These are phyloP conservation scores for Podaxis sp. DNA, from an alignment of 768 basidiomycete genomes.

Conservation along the genomic window DNA sequence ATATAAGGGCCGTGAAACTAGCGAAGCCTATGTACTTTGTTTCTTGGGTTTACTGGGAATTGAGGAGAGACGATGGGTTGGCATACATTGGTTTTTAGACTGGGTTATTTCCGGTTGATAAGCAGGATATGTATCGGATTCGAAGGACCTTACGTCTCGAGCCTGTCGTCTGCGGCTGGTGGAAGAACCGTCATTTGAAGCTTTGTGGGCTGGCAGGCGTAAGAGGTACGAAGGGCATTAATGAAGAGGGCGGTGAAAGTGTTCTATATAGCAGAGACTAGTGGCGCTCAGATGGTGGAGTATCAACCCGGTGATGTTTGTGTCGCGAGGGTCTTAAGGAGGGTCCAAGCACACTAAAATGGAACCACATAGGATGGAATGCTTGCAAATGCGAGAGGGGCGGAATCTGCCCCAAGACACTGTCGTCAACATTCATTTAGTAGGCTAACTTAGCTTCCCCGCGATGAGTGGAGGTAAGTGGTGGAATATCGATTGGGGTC, in stretches of 20 bases:
- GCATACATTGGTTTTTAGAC: conserved; percentile 5
- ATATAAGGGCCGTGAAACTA: conserved; percentile 46
- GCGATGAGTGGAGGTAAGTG: too few relatives aligned
- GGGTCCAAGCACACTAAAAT: not conserved
- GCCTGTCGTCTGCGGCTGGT: not conserved
- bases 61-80: not conserved
- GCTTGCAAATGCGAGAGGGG: not conserved
- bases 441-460: not conserved
- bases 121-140: not conserved
- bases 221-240: not conserved
- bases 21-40: conserved; percentile 47
- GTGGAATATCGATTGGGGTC: not conserved
- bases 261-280: not conserved
- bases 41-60: not conserved
- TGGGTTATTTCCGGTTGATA: not conserved
- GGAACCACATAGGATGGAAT: not conserved
- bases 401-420: not conserved
- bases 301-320: not conserved
- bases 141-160: not conserved
- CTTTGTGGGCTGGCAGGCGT: not conserved
- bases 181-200: not conserved
- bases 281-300: not conserved
- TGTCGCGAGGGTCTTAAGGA: not conserved
- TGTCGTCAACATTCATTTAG: not conserved
- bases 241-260: too few relatives aligned